Evolutionary conservation across 306 rosid genomes (phyloP), one percentile per base, ranked within the genome.

Genomic region (Elaeagnus macrophylla): DNA sequence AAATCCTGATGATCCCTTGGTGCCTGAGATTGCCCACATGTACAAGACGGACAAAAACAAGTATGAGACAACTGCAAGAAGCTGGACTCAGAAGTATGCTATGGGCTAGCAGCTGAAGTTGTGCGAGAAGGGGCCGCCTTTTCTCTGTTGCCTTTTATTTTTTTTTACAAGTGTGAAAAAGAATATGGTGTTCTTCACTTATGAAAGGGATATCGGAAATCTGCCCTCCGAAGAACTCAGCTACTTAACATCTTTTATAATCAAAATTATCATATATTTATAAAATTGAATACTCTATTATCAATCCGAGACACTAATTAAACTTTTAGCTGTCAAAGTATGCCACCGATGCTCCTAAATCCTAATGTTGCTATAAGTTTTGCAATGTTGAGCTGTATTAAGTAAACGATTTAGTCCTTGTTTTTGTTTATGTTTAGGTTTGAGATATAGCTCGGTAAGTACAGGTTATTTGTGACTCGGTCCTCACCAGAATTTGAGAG

Each of bases 11-110:
- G 91, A 83, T 15, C 93, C 87, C 15, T 59, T 80, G 80, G 93
- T 83, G 71, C 87, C 93, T 8, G 93, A 83, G 76, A 83, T 80
- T 25, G 82, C 93, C 20, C 87, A 83, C 67, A 80, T 83, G 93
- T 80, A 80, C 73, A 83, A 83, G 78, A 80, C 87, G 2, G 93
- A 83, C 77, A 66, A 65, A 72, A 67, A 58, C 82, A 83, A 83
- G 78, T 83, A 83, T 39, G 93, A 83, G 68, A 71, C 87, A 50
- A 83, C 87, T 1, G 87, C 93, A 3, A 80, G 87, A 77, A 80
- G 93, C 87, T 80, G 84, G 93, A 80, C 93, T 54, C 84, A 83
- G 75, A 83, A 83, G 78, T 80, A 83, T 64, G 87, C 82, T 37
- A 80, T 80, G 91, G 91, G 91, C 36, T 79, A 77, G 47, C n/a